These are phyloP conservation scores for Ascodesmis nigricans DNA, from an alignment of 495 filamentous ascomycete genomes.

Conservation along the genomic window DNA sequence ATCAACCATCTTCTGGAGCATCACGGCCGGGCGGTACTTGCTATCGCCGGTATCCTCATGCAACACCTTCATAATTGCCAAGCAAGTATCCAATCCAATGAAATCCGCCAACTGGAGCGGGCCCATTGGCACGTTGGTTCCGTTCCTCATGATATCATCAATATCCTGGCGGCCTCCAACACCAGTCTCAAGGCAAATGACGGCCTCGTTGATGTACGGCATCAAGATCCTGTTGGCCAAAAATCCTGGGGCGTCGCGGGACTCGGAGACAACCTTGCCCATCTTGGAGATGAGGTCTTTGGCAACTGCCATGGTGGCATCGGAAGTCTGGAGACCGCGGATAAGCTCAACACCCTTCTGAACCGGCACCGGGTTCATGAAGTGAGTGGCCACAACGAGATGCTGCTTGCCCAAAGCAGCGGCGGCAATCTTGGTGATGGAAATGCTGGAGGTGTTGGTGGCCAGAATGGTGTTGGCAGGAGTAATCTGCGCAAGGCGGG, in stretches of 20 bases:
- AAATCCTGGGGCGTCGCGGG: slow-evolving; percentile 81
- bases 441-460: slow-evolving; percentile 94
- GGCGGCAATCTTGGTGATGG: slow-evolving; percentile 85
- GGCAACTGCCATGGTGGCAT: slow-evolving; percentile 59
- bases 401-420: slow-evolving; percentile 57
- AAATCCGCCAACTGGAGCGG: slow-evolving; percentile 87
- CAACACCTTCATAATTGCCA: slow-evolving; percentile 92
- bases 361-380: slow-evolving; percentile 97
- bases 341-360: slow-evolving; percentile 98
- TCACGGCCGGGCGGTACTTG: slow-evolving; percentile 75
- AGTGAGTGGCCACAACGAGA: slow-evolving; percentile 86
- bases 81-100: slow-evolving; percentile 88
- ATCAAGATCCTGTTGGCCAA: slow-evolving; percentile 91
- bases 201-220: slow-evolving; percentile 98
- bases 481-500: slow-evolving; percentile 58
- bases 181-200: slow-evolving; percentile 89
- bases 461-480: slow-evolving; percentile 78
- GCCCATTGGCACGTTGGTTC: slow-evolving; percentile 96
- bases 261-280: slow-evolving; percentile 77
- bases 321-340: slow-evolving; percentile 70
- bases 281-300: slow-evolving; percentile 70
- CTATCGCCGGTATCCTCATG: slow-evolving; percentile 79
- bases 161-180: slow-evolving; percentile 75
- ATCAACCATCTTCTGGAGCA: slow-evolving; percentile 87
- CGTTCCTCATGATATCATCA: slow-evolving; percentile 96